These are phyloP conservation scores for Schizopora paradoxa DNA, from an alignment of 1,284 basidiomycete species.

Conservation along the genomic window DNA sequence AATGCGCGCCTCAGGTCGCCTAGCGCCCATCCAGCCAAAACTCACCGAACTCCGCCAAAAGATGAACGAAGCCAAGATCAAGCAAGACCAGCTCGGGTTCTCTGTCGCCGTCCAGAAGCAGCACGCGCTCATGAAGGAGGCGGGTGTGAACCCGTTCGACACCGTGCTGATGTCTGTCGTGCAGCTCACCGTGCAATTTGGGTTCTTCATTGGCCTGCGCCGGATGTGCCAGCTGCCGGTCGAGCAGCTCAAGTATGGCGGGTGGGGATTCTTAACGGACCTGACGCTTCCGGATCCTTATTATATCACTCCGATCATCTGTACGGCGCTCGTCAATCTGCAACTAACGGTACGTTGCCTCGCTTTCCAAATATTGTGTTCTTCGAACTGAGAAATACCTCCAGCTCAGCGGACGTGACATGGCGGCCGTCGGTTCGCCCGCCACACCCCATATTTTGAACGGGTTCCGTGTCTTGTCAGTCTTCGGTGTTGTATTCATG, in stretches of 20 bases:
- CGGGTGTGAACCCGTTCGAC: slow-evolving; percentile 61
- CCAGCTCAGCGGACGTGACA: slow-evolving; percentile 54
- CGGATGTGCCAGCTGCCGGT: slow-evolving; percentile 69
- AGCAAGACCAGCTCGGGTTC: slow-evolving; percentile 49
- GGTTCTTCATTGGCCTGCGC: slow-evolving; percentile 83
- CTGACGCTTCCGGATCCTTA: slow-evolving; percentile 77
- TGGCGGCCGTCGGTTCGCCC: slow-evolving; percentile 47
- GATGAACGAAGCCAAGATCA: slow-evolving; percentile 30
- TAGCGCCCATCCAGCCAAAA: slow-evolving; percentile 61
- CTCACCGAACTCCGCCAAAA: slow-evolving; percentile 53
- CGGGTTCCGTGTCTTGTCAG: slow-evolving; percentile 56
- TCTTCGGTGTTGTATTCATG: slow-evolving; percentile 60
- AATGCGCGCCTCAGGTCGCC: slow-evolving; percentile 63
- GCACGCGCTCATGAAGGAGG: slow-evolving; percentile 59
- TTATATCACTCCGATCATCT: slow-evolving; percentile 68
- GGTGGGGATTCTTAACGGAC: slow-evolving; percentile 73
- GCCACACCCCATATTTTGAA: slow-evolving; percentile 70
- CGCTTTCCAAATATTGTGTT: not conserved
- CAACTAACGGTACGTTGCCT: slow-evolving; percentile 61
- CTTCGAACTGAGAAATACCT: too few species aligned
- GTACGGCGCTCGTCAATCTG: slow-evolving; percentile 59
- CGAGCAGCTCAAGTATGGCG: slow-evolving; percentile 72
- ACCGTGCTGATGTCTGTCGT: slow-evolving; percentile 58
- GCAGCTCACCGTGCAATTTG: slow-evolving; percentile 78
- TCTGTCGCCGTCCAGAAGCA: slow-evolving; percentile 53